A percentile compares a stretch with the other conserved stretches of the same genome.
Evolutionary conservation across 257 asterid genomes (phyloP).

Genomic region (Ballota nigra): DNA sequence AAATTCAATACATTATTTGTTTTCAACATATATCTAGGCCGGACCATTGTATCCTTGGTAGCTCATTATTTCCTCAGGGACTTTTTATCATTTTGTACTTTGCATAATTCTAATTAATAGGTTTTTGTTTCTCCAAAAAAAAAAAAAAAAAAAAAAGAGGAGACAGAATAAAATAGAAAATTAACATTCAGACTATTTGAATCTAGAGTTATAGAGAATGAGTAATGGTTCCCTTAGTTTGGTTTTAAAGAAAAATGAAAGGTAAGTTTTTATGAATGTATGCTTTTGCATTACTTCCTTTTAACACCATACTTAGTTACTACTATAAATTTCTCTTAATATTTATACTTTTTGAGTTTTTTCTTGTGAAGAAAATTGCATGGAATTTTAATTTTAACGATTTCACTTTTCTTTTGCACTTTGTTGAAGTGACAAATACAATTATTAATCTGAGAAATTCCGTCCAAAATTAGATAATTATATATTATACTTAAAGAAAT

Average conservation of each 20-base stretch:
- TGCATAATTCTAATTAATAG: not conserved
- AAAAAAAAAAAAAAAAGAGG: not conserved
- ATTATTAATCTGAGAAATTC: not conserved
- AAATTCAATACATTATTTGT: not conserved
- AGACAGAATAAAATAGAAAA: not conserved
- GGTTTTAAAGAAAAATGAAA: not conserved
- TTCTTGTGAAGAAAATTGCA: not conserved
- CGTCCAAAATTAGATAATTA: not conserved
- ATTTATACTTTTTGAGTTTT: not conserved
- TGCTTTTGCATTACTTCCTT: not conserved
- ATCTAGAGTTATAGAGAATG: not conserved
- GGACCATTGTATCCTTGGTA: not conserved
- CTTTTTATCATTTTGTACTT: not conserved
- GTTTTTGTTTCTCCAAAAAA: not conserved
- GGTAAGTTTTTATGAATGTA: not conserved
- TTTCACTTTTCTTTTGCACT: not conserved
- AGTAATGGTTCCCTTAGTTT: not conserved
- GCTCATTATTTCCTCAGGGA: not conserved
- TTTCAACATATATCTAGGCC: not conserved
- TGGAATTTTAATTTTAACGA: not conserved
- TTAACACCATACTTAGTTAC: not conserved
- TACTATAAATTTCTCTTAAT: not conserved
- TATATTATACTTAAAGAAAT: not conserved
- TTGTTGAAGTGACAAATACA: not conserved
- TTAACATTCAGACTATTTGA: not conserved